phyloP scores from a whole-genome alignment of 1,284 basidiomycete species.

The Microbotryomycetes sp. region DNA sequence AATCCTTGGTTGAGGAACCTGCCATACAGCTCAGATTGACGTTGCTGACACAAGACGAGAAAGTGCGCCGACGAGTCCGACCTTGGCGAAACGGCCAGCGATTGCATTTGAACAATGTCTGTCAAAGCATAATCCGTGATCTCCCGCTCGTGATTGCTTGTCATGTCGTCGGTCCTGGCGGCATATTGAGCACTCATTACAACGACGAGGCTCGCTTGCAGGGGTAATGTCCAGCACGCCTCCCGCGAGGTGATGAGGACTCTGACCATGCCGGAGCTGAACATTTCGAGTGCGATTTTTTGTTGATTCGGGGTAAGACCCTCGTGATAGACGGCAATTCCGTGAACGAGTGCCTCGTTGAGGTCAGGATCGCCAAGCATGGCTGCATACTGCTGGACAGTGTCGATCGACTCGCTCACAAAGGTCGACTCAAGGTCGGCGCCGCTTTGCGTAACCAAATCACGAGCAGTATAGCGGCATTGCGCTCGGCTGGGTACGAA shows the following conservation, averaged over 20 bases:
- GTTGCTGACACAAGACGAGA: constrained; percentile 77
- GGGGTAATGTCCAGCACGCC: constrained; percentile 75
- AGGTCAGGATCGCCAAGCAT: constrained; percentile 61
- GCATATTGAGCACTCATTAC: constrained; percentile 87
- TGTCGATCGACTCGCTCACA: constrained; percentile 47
- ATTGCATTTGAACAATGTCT: constrained; percentile 87
- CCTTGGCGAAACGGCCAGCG: constrained; percentile 54
- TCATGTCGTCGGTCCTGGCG: not conserved
- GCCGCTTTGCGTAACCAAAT: constrained; percentile 81
- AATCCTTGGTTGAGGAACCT: constrained; percentile 79
- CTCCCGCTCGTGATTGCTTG: constrained; percentile 13
- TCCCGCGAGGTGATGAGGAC: constrained; percentile 77
- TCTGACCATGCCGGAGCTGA: constrained; percentile 68
- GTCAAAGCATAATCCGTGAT: constrained; percentile 64
- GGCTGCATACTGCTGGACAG: constrained; percentile 52
- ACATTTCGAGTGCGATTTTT: constrained; percentile 72
- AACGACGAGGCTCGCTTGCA: constrained; percentile 70
- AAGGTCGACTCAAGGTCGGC: constrained; percentile 53
- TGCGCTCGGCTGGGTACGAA: constrained; percentile 84
- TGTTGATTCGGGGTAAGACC: constrained; percentile 64
- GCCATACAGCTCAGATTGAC: constrained; percentile 66
- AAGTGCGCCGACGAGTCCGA: constrained; percentile 54
- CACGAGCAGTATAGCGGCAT: constrained; percentile 66
- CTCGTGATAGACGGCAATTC: constrained; percentile 81
- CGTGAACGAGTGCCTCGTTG: constrained; percentile 71